Percentiles rank a stretch among this genome's conserved stretches.
Evolutionary conservation across 352 stramenopile genomes (phyloP).

Genomic region (Globisporangium carolinianum): DNA sequence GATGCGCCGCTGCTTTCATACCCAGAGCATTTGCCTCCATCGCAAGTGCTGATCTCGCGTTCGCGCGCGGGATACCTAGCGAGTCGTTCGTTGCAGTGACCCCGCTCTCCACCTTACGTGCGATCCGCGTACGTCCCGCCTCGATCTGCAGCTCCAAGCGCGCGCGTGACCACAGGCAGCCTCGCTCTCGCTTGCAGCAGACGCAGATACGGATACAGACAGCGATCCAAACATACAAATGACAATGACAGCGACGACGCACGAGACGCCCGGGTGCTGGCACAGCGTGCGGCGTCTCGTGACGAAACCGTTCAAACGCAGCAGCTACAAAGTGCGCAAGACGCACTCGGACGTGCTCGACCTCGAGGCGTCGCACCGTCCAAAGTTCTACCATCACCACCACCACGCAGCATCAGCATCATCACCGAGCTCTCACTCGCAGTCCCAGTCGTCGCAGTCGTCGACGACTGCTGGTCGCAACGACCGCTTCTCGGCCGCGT

Average conservation of each 20-base stretch:
- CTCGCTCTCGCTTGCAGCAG: not conserved
- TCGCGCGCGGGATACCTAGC: not conserved
- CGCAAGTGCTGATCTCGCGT: not conserved
- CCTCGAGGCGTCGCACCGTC: conserved; percentile 14
- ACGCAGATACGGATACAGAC: not conserved
- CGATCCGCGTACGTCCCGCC: not conserved
- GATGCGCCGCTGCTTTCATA: not conserved
- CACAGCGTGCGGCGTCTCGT: conserved; percentile 5
- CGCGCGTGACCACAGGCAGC: not conserved
- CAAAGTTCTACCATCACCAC: conserved; percentile 3
- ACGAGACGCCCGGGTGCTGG: conserved; percentile 6
- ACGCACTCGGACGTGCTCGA: conserved; percentile 15
- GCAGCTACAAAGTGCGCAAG: conserved; percentile 18
- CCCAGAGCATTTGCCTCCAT: not conserved
- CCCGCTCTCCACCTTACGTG: not conserved
- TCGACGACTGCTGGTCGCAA: conserved; percentile 5
- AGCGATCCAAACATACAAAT: not conserved
- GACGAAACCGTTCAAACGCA: conserved; percentile 15
- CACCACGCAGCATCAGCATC: not conserved
- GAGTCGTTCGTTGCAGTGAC: no score
- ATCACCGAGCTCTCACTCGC: conserved; percentile 11
- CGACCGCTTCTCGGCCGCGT: conserved; percentile 10
- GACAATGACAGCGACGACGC: not conserved
- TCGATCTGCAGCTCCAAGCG: not conserved
- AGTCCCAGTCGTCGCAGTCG: conserved; percentile 9